Evolutionary conservation across 2,329 filamentous ascomycete genomes (phyloP).

Genomic region (Talaromyces sp.): DNA sequence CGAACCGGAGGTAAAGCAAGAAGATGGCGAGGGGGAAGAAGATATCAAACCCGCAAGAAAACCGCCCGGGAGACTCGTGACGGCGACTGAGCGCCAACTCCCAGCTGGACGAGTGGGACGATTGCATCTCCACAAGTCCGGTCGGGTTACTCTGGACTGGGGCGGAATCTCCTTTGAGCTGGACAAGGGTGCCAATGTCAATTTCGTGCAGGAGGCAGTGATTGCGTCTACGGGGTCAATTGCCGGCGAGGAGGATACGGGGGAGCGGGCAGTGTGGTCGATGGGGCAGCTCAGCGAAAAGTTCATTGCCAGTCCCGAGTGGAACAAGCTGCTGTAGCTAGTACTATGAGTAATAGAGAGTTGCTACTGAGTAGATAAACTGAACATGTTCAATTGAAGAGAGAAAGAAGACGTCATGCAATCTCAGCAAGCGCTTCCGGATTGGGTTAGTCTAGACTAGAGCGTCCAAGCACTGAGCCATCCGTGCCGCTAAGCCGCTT

Average conservation of each 20-base stretch:
- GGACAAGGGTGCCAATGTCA: slow-evolving; percentile 53
- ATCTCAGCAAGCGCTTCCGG: background rate
- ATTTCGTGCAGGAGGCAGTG: slow-evolving; percentile 61
- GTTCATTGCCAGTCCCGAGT: slow-evolving; percentile 62
- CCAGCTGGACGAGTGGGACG: slow-evolving; percentile 58
- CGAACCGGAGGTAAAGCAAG: slow-evolving; percentile 27
- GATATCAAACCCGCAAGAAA: slow-evolving; percentile 19
- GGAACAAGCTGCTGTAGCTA: slow-evolving; percentile 48
- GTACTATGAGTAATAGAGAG: background rate
- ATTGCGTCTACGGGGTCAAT: slow-evolving; percentile 32
- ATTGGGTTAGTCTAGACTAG: background rate
- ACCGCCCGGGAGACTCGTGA: slow-evolving; percentile 33
- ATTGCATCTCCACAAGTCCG: slow-evolving; percentile 59
- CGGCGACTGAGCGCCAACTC: slow-evolving; percentile 42
- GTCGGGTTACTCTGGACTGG: slow-evolving; percentile 61
- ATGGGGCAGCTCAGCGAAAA: slow-evolving; percentile 64
- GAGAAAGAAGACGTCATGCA: slow-evolving; percentile 13
- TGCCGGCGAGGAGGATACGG: slow-evolving; percentile 22
- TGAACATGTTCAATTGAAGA: background rate
- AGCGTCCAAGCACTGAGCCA: background rate
- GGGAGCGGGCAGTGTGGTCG: slow-evolving; percentile 43
- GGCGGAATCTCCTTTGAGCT: slow-evolving; percentile 59
- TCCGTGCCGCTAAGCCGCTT: background rate
- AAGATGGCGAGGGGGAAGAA: slow-evolving; percentile 32
- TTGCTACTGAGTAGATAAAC: background rate